Evolutionary conservation across 2,329 filamentous ascomycete species (phyloP).

Genomic region (Trichophyton rubrum): DNA sequence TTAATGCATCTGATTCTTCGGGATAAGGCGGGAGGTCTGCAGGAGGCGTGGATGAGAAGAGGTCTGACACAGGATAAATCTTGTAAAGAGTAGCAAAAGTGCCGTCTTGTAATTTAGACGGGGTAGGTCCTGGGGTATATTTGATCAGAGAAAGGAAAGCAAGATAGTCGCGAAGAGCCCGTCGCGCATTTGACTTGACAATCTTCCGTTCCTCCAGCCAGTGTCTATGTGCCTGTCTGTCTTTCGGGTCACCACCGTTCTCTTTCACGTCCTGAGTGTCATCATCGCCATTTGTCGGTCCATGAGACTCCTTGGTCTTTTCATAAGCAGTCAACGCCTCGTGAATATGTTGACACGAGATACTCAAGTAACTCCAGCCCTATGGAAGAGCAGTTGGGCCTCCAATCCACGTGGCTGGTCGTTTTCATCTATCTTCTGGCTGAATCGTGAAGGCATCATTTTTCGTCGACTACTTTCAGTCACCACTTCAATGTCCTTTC

Average conservation of each 20-base stretch:
- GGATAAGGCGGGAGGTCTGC: conserved; percentile 57
- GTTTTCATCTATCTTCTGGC: conserved; percentile 44
- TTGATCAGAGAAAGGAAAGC: conserved; percentile 62
- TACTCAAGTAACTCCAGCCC: conserved; percentile 59
- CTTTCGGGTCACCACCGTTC: conserved; percentile 16
- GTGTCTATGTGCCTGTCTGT: conserved; percentile 34
- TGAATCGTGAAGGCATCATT: conserved; percentile 30
- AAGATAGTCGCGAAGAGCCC: conserved; percentile 61
- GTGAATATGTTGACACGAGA: conserved; percentile 55
- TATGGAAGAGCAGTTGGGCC: conserved; percentile 62
- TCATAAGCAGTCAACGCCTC: conserved; percentile 31
- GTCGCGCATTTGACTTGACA: conserved; percentile 62
- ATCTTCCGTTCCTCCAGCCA: conserved; percentile 52
- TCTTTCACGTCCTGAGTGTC: neutral
- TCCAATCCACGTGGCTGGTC: conserved; percentile 65
- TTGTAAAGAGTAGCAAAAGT: conserved; percentile 31
- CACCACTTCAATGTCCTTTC: conserved; percentile 42
- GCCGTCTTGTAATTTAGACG: conserved; percentile 26
- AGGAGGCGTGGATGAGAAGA: conserved; percentile 60
- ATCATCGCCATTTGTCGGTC: neutral
- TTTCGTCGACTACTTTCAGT: conserved; percentile 28
- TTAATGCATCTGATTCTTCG: conserved; percentile 25
- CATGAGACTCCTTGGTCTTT: conserved; percentile 5
- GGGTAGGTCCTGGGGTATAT: conserved; percentile 60
- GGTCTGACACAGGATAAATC: conserved; percentile 46